A percentile compares a stretch with the other conserved stretches of the same genome.
Conservation (phyloP, 306 rosid genomes). For the Spatholobus suberectus region DNA sequence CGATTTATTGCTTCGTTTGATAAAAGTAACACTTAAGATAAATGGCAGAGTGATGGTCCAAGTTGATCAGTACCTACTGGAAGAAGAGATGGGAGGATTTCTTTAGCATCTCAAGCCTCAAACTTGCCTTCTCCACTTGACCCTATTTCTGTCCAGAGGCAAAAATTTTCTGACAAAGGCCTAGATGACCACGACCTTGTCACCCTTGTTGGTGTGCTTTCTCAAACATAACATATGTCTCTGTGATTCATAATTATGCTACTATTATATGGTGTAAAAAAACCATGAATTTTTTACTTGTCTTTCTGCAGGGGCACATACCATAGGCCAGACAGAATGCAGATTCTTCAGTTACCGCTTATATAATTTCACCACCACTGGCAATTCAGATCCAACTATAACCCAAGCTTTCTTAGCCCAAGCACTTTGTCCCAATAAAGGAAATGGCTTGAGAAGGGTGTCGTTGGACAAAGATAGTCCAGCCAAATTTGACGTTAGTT, state of each 20-base stretch:
- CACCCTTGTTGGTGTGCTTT: constrained; percentile 57
- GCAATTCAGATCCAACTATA: constrained; percentile 68
- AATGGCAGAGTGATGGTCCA: constrained; percentile 68
- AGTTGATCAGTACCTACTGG: constrained; percentile 72
- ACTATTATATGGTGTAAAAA: neutral
- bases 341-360: constrained; percentile 54
- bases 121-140: constrained; percentile 77
- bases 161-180: constrained; percentile 68
- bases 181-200: constrained; percentile 65
- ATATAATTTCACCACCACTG: constrained; percentile 60
- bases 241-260: neutral
- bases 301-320: constrained; percentile 56
- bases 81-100: constrained; percentile 71
- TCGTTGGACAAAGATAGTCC: constrained; percentile 58
- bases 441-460: constrained; percentile 53
- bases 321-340: constrained; percentile 67
- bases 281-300: neutral
- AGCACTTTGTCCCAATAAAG: constrained; percentile 53
- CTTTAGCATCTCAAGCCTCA: constrained; percentile 54
- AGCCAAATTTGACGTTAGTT: constrained; percentile 56
- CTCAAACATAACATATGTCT: neutral
- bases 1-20: neutral
- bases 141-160: constrained; percentile 52
- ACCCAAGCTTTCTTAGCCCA: constrained; percentile 45
- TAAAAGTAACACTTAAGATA: neutral